These are phyloP conservation scores for Neurospora sp. DNA, from an alignment of 495 filamentous ascomycete genomes.

Conservation along the genomic window DNA sequence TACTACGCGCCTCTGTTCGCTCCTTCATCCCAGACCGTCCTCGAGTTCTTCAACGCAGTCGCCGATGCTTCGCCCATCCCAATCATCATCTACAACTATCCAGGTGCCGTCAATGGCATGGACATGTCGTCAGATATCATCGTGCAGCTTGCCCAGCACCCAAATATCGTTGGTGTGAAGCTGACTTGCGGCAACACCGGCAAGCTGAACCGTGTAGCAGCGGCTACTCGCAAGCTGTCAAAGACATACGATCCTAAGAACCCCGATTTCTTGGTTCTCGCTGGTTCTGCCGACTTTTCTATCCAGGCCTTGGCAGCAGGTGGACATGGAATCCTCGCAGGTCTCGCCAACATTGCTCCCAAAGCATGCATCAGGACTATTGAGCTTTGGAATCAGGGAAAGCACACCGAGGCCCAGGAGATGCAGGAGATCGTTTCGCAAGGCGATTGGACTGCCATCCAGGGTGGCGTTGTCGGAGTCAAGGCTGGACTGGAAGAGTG, in stretches of 20 bases:
- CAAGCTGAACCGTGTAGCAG: conserved; percentile 74
- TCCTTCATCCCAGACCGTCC: conserved; percentile 52
- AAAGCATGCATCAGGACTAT: conserved; percentile 62
- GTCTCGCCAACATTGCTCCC: conserved; percentile 75
- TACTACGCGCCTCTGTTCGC: conserved; percentile 66
- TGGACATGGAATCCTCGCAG: conserved; percentile 76
- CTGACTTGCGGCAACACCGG: conserved; percentile 92
- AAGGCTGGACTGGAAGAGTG: conserved; percentile 69
- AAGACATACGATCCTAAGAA: conserved; percentile 53
- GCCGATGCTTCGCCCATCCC: conserved; percentile 77
- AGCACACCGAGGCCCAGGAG: conserved; percentile 58
- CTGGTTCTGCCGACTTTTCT: conserved; percentile 84
- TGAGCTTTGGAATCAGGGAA: conserved; percentile 60
- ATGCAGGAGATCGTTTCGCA: conserved; percentile 71
- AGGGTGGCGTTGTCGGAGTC: conserved; percentile 76
- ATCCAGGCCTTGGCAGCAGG: conserved; percentile 76
- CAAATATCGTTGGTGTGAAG: conserved; percentile 86
- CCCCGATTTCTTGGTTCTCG: conserved; percentile 63
- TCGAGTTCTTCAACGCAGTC: conserved; percentile 66
- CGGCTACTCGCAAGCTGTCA: conserved; percentile 62
- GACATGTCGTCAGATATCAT: conserved; percentile 79
- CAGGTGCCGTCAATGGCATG: conserved; percentile 67
- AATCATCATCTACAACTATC: conserved; percentile 90
- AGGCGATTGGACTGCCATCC: conserved; percentile 81
- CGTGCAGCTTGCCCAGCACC: conserved; percentile 59